phyloP scores from a whole-genome alignment of 1,284 basidiomycete genomes.

The Fomitopsis pinicola region DNA sequence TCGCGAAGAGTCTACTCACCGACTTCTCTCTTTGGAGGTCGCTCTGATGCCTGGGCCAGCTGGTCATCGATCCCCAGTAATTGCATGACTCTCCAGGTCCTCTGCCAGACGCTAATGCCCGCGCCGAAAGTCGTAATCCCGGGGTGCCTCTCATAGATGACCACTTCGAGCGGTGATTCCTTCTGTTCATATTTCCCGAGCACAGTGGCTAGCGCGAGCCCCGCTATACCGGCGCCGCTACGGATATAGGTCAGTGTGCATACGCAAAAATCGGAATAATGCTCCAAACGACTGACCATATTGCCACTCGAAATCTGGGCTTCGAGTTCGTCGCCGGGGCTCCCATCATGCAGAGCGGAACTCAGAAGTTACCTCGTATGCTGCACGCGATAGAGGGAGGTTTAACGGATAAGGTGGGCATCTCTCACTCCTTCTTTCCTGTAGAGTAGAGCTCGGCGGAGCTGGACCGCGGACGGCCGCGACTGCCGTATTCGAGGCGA shows the following conservation, averaged over 20 bases:
- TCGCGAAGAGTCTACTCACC: not conserved
- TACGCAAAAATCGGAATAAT: not conserved
- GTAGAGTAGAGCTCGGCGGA: not conserved
- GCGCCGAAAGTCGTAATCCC: conserved; percentile 34
- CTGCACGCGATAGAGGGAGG: too few species aligned
- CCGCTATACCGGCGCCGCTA: conserved; percentile 9
- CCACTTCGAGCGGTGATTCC: conserved; percentile 22
- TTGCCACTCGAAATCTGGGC: conserved; percentile 1
- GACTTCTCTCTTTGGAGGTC: not conserved
- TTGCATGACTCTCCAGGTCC: conserved; percentile 34
- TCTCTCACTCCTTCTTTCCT: not conserved
- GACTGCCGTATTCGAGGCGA: not conserved
- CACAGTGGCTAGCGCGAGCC: conserved; percentile 31
- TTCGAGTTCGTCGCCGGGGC: not conserved
- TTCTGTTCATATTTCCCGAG: conserved; percentile 24
- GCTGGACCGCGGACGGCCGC: not conserved
- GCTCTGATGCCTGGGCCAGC: conserved; percentile 12
- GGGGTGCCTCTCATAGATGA: conserved; percentile 33
- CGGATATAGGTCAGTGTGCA: not conserved
- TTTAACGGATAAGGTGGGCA: not conserved
- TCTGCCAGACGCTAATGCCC: conserved; percentile 34
- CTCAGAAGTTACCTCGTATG: not conserved
- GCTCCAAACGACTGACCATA: not conserved
- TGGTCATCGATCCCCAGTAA: conserved; percentile 30
- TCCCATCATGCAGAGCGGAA: not conserved